Evolutionary conservation across 192 early-diverging fungal species (phyloP).

Genomic region (Geosiphon pyriformis): DNA sequence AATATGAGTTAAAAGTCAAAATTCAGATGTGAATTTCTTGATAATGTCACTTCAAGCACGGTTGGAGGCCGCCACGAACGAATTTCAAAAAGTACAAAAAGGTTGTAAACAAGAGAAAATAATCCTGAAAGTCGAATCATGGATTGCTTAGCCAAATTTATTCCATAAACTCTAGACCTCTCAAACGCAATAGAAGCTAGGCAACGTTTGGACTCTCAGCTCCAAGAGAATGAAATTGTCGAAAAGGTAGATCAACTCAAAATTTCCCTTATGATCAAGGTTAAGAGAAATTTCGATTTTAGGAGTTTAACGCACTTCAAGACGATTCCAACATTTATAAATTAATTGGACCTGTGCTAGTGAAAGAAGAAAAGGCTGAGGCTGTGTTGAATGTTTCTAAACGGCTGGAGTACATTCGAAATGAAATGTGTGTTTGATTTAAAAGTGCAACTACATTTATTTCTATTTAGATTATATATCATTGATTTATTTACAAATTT

Average conservation of each 20-base stretch:
- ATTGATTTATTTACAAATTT: background rate
- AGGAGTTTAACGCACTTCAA: slow-evolving; percentile 85
- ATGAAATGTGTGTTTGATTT: slow-evolving; percentile 70
- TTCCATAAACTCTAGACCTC: slow-evolving; percentile 52
- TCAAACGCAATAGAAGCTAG: slow-evolving; percentile 65
- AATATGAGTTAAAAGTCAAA: too few relatives aligned
- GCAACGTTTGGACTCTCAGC: slow-evolving; percentile 88
- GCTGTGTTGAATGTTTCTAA: slow-evolving; percentile 86
- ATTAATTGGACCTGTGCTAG: slow-evolving; percentile 91
- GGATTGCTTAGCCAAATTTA: background rate
- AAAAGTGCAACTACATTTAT: background rate
- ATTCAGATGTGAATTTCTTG: too few relatives aligned
- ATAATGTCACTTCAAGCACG: slow-evolving; percentile 3
- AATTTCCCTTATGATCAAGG: background rate
- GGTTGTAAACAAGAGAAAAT: background rate
- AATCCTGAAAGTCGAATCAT: background rate
- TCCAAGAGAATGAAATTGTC: slow-evolving; percentile 93
- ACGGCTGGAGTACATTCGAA: slow-evolving; percentile 84
- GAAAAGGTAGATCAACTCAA: slow-evolving; percentile 53
- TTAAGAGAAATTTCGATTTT: background rate
- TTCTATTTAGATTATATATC: background rate
- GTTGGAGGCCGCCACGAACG: background rate
- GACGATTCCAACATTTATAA: slow-evolving; percentile 88
- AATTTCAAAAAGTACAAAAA: slow-evolving; percentile 22
- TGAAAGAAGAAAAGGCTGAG: slow-evolving; percentile 87